These are phyloP conservation scores for Mikania micrantha DNA, from an alignment of 129 eudicot species.

Conservation along the genomic window DNA sequence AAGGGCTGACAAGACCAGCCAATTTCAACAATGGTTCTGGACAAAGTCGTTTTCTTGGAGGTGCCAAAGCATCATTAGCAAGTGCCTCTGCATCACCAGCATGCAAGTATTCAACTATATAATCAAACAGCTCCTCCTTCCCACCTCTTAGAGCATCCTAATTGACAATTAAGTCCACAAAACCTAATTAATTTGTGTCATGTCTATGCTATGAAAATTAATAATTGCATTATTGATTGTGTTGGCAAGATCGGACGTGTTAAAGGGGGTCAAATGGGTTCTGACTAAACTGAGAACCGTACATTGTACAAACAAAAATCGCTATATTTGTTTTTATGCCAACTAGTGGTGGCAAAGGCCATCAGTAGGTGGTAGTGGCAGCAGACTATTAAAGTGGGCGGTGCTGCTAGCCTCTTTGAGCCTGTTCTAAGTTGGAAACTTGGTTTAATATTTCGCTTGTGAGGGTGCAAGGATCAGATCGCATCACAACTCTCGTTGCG, in stretches of 20 bases:
- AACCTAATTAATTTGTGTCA: not conserved
- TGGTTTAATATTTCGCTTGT: too few species aligned
- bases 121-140: slow-evolving; percentile 79
- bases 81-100: slow-evolving; percentile 77
- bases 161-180: not conserved
- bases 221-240: too few species aligned
- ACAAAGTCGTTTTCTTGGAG: slow-evolving; percentile 69
- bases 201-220: too few species aligned
- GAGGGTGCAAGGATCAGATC: too few species aligned
- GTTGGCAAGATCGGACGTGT: too few species aligned
- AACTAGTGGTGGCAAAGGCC: not conserved
- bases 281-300: too few species aligned
- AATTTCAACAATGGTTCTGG: slow-evolving; percentile 66
- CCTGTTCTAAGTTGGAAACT: not conserved
- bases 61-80: slow-evolving; percentile 76
- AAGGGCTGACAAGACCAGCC: slow-evolving; percentile 84
- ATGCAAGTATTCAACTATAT: slow-evolving; percentile 53
- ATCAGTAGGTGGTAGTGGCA: too few species aligned
- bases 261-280: too few species aligned
- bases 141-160: slow-evolving; percentile 99
- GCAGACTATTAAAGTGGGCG: too few species aligned
- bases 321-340: not conserved
- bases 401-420: not conserved
- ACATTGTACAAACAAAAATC: too few species aligned
- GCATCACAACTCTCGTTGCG: too few species aligned